Percentiles rank a stretch among this genome's conserved stretches.
Evolutionary conservation across 306 rosid species (phyloP).

Genomic region (Pyrus betulifolia): DNA sequence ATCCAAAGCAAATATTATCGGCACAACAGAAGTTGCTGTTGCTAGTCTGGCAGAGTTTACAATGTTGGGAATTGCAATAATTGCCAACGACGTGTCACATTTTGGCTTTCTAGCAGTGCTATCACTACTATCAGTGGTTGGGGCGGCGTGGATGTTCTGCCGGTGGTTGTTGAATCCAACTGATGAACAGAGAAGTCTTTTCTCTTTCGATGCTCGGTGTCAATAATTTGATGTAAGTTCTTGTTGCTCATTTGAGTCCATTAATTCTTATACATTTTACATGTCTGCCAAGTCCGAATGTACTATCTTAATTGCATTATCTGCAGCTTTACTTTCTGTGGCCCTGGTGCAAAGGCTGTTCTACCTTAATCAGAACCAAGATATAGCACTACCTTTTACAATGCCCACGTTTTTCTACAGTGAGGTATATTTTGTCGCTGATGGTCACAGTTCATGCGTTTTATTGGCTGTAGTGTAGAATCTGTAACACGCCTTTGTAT

Average conservation of each 20-base stretch:
- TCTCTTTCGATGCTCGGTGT: constrained; percentile 54
- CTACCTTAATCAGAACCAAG: background rate
- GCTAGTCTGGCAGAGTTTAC: constrained; percentile 90
- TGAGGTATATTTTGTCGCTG: constrained; percentile 1
- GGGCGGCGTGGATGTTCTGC: constrained; percentile 81
- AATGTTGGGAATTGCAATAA: constrained; percentile 80
- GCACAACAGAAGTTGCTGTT: constrained; percentile 86
- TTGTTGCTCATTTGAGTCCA: background rate
- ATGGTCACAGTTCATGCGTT: background rate
- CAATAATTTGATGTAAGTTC: constrained; percentile 37
- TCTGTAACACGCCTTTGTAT: constrained; percentile 2
- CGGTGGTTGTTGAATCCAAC: constrained; percentile 85
- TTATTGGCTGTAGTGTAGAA: background rate
- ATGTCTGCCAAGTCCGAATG: background rate
- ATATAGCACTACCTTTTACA: background rate
- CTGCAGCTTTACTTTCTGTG: constrained; percentile 11
- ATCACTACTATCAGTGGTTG: constrained; percentile 80
- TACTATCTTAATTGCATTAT: too few relatives aligned
- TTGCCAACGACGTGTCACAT: constrained; percentile 76
- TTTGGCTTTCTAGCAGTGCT: constrained; percentile 66
- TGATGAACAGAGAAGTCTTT: constrained; percentile 62
- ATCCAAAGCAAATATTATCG: constrained; percentile 89
- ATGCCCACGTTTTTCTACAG: constrained; percentile 7
- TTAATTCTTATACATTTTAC: background rate
- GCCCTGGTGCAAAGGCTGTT: constrained; percentile 11